A percentile compares a stretch with the other conserved stretches of the same genome.
Evolutionary conservation across 331 rosid species (phyloP).

Genomic region (Stylosanthes scabra): DNA sequence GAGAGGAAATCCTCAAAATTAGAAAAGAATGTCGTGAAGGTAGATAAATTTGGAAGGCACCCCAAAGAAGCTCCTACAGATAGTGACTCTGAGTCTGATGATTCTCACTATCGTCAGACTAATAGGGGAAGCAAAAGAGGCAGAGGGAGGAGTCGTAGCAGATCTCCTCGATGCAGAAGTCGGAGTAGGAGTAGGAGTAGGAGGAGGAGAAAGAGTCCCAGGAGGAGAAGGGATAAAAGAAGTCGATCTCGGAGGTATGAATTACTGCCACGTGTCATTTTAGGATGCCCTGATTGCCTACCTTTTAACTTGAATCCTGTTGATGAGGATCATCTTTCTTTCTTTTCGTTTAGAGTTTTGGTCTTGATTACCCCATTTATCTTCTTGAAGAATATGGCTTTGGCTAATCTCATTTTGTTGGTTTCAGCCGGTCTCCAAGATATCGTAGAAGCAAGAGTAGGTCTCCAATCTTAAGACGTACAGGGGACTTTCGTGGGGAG

Average conservation of each 20-base stretch:
- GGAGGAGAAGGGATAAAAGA: constrained; percentile 76
- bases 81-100: constrained; percentile 78
- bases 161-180: constrained; percentile 63
- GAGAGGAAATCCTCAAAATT: constrained; percentile 50
- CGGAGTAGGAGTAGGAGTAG: constrained; percentile 39
- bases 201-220: constrained; percentile 70
- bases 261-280: constrained; percentile 25
- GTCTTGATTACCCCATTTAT: constrained; percentile 27
- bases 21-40: constrained; percentile 55
- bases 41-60: constrained; percentile 91
- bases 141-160: constrained; percentile 69
- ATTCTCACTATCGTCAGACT: constrained; percentile 51
- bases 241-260: constrained; percentile 87
- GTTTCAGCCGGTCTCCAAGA: constrained; percentile 80
- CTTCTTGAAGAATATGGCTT: constrained; percentile 21
- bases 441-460: constrained; percentile 85
- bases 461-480: constrained; percentile 75
- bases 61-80: constrained; percentile 71
- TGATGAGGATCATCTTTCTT: constrained; percentile 20
- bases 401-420: constrained; percentile 37
- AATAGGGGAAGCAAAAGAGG: constrained; percentile 60
- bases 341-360: constrained; percentile 25
- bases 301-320: constrained; percentile 29
- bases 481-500: constrained; percentile 60
- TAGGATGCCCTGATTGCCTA: constrained; percentile 38